Percentiles rank a stretch among this genome's conserved stretches.
Evolutionary conservation across 2,329 filamentous ascomycete genomes (phyloP).

Genomic region (Colletotrichum tropicale): DNA sequence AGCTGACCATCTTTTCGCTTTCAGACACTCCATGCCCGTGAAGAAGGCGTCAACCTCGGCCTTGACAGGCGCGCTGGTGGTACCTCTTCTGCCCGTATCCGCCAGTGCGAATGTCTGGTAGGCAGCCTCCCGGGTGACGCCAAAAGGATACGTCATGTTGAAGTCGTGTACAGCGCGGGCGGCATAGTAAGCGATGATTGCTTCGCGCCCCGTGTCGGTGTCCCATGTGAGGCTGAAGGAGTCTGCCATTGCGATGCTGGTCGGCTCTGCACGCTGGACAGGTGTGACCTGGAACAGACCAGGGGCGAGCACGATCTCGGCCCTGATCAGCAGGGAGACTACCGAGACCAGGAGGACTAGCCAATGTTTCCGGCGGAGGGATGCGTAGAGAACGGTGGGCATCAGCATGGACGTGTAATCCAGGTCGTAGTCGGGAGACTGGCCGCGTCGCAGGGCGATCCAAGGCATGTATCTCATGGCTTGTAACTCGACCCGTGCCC

Average conservation of each 20-base stretch:
- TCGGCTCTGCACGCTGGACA: background rate
- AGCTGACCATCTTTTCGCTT: background rate
- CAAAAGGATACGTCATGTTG: constrained; percentile 1
- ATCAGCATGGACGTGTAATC: constrained; percentile 5
- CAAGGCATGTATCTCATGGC: constrained; percentile 7
- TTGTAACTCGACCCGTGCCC: constrained; percentile 4
- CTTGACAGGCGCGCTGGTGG: background rate
- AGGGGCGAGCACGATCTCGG: constrained; percentile 7
- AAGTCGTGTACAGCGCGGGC: background rate
- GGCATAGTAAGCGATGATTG: background rate
- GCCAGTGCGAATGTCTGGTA: constrained; percentile 1
- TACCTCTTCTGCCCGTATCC: background rate
- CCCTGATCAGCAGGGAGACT: background rate
- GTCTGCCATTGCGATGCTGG: background rate
- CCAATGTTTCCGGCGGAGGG: background rate
- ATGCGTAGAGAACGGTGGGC: background rate
- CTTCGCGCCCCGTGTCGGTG: background rate
- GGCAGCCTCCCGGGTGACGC: background rate
- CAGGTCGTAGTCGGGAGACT: background rate
- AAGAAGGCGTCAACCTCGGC: background rate
- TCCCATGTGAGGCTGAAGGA: background rate
- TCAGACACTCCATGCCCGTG: background rate
- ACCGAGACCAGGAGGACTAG: background rate
- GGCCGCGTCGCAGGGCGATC: background rate
- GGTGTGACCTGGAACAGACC: background rate